A percentile compares a stretch with the other conserved stretches of the same genome.
Evolutionary conservation across 371 early-diverging fungal genomes (phyloP).

Genomic region (Mucor velutinosus): DNA sequence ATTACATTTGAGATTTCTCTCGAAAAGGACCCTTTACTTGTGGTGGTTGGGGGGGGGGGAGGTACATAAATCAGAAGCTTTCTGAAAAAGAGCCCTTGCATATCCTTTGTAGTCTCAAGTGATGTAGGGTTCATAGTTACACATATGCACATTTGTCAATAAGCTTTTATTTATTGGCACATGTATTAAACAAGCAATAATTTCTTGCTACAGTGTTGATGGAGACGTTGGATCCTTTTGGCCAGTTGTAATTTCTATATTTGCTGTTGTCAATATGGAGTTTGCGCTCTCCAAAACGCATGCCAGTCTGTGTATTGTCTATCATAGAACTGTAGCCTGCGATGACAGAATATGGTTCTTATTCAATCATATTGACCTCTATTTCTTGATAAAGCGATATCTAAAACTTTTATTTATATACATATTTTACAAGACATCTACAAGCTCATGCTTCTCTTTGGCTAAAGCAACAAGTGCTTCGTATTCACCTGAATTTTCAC

Average conservation of each 20-base stretch:
- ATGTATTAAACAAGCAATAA: constrained; percentile 8
- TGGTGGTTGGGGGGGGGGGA: no score
- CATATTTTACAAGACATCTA: not conserved
- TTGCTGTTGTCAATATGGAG: no score
- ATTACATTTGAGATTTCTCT: not conserved
- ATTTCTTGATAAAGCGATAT: no score
- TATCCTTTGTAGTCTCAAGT: not conserved
- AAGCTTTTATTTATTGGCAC: not conserved
- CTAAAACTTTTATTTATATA: not conserved
- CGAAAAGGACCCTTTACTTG: no score
- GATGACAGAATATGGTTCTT: no score
- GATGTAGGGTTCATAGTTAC: constrained; percentile 5
- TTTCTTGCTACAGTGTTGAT: not conserved
- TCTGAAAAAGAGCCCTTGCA: not conserved
- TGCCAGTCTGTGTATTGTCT: no score
- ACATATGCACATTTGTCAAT: not conserved
- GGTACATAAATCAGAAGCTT: no score
- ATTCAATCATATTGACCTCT: no score
- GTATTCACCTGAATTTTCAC: constrained; percentile 67
- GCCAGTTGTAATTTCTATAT: no score
- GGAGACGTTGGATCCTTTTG: no score
- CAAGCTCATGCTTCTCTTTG: constrained; percentile 34
- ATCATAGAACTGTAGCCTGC: no score
- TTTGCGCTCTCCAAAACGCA: no score
- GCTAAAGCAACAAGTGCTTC: constrained; percentile 49